A percentile compares a stretch with the other conserved stretches of the same genome.
Conservation (phyloP, 345 rosid species). For the Euphorbia peplus region DNA sequence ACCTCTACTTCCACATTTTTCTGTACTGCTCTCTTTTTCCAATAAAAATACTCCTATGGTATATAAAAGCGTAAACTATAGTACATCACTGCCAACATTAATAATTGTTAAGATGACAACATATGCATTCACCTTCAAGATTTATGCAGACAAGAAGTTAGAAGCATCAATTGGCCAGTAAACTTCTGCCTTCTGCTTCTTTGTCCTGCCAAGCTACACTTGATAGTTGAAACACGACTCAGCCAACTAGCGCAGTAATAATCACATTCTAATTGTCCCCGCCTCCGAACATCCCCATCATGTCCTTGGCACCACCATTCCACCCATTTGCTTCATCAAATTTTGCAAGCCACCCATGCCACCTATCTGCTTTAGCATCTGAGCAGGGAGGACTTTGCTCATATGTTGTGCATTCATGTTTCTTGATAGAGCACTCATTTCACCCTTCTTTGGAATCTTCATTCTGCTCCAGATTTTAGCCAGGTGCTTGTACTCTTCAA, state of each 20-base stretch:
- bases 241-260: too few species aligned
- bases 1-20: neutral
- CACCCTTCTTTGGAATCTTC: conserved; percentile 88
- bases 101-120: neutral
- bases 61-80: neutral
- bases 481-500: conserved; percentile 85
- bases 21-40: neutral
- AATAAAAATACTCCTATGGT: neutral
- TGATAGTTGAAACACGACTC: conserved; percentile 5
- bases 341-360: conserved; percentile 87
- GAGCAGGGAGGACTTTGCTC: conserved; percentile 82
- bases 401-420: conserved; percentile 86
- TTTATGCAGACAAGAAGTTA: neutral
- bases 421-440: conserved; percentile 74
- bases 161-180: neutral
- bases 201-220: neutral
- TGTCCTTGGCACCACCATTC: conserved; percentile 73
- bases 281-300: conserved; percentile 91
- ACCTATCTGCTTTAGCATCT: conserved; percentile 81
- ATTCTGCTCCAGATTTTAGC: conserved; percentile 78
- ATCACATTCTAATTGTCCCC: conserved; percentile 22
- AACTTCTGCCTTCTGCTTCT: neutral
- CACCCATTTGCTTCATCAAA: conserved; percentile 90
- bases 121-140: neutral
- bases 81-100: neutral